Evolutionary conservation across 2,329 filamentous ascomycete genomes (phyloP), one percentile per base, ranked within the genome.

Genomic region (Botryosphaeria dothidea): DNA sequence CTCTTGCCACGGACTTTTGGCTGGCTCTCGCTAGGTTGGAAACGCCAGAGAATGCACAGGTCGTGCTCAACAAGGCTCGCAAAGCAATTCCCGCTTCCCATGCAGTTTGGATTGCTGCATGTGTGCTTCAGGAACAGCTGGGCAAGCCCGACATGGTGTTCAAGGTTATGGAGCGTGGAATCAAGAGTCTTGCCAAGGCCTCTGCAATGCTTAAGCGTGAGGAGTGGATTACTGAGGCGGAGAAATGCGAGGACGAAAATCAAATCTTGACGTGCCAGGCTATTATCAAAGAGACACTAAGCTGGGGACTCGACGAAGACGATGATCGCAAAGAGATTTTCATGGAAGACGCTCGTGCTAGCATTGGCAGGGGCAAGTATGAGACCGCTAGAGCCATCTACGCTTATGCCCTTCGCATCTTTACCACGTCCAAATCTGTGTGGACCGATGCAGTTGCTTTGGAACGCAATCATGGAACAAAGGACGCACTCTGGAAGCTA

Each of bases 171-270:
- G 94, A 95, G 76, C 91, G 92, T 81, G 95, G 92, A 49, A 88
- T 97, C 34, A 92, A 96, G 73, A 89, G 93, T 21, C 84, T 99
- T 34, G 92, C 90, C 41, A 92, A 93, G 72, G 93, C 96, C 73
- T 93, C 92, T 29, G 94, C 95, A 11, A 99, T 99, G 96, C 87
- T 95, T 43, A 96, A 96, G 78, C 90, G 96, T 45, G 95, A 99
- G 75, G 93, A 97, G 70, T 99, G 95, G 95, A 96, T 99, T 62
- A 85, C 87, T 4, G 93, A 98, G 77, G 96, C 95, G 0, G 95
- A 99, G 77, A 91, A 91, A 68, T 98, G 94, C 74, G 95, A 99
- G 78, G 90, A 92, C 65, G 95, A 98, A 75, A 93, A 92, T 6
- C 93, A 93, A 17, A 83, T 91, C 11, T 82, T 93, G 46, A 98